Evolutionary conservation across 805 yeast species (phyloP).

Genomic region (Starmerella stigmatis): DNA sequence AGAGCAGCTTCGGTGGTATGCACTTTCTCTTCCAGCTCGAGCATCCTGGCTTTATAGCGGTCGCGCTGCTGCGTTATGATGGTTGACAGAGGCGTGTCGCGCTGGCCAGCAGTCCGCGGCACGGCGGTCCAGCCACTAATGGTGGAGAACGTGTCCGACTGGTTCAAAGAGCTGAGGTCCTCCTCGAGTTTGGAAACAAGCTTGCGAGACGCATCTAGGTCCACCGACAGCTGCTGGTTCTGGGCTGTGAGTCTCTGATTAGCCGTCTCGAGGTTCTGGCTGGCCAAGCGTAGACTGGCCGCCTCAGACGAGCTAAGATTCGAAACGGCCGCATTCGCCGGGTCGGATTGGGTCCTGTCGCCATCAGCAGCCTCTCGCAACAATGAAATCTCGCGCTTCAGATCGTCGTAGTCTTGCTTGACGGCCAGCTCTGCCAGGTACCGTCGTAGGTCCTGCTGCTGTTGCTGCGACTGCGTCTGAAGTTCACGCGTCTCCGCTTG

Average conservation of each 20-base stretch:
- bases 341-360: background rate
- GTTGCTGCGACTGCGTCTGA: slow-evolving; percentile 5
- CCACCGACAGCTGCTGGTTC: slow-evolving; percentile 14
- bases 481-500: slow-evolving; percentile 5
- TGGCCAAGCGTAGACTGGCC: background rate
- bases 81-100: slow-evolving; percentile 38
- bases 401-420: slow-evolving; percentile 56
- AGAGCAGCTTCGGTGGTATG: slow-evolving; percentile 47
- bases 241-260: slow-evolving; percentile 4
- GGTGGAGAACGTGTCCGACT: slow-evolving; percentile 27
- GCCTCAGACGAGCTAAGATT: background rate
- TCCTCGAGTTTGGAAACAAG: slow-evolving; percentile 58
- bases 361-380: slow-evolving; percentile 45
- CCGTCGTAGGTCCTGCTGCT: slow-evolving; percentile 8
- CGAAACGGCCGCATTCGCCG: background rate
- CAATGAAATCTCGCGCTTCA: slow-evolving; percentile 46
- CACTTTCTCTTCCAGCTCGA: slow-evolving; percentile 73
- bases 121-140: slow-evolving; percentile 31
- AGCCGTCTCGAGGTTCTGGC: slow-evolving; percentile 1
- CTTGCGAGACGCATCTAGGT: slow-evolving; percentile 32
- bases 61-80: slow-evolving; percentile 92
- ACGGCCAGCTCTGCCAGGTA: slow-evolving; percentile 13
- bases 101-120: slow-evolving; percentile 34
- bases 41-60: slow-evolving; percentile 72
- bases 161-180: slow-evolving; percentile 41